Percentiles rank a stretch among this genome's conserved stretches.
Conservation (phyloP, 2,329 filamentous ascomycete species). For the Sphaerostilbella broomeana region DNA sequence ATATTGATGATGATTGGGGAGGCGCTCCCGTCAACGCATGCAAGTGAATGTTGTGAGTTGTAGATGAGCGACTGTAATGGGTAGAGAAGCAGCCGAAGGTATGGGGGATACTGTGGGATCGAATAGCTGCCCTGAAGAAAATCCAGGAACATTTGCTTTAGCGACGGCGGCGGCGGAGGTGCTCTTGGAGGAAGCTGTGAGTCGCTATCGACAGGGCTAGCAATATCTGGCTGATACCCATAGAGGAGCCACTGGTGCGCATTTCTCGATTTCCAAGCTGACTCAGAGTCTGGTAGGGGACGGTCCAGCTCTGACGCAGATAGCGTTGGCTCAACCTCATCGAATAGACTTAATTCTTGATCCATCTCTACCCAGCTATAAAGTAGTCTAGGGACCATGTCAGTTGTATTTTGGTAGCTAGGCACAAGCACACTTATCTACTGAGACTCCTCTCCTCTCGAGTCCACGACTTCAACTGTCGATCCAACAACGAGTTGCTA, state of each 20-base stretch:
- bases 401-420: neutral
- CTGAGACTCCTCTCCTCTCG: neutral
- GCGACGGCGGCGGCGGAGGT: neutral
- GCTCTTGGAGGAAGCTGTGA: neutral
- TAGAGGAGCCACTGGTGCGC: neutral
- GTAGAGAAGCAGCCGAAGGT: conserved; percentile 31
- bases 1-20: conserved; percentile 38
- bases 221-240: neutral
- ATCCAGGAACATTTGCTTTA: conserved; percentile 4
- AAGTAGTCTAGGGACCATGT: conserved; percentile 45
- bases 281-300: conserved; percentile 55
- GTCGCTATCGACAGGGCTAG: neutral
- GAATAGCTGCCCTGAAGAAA: neutral
- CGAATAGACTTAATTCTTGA: conserved; percentile 62
- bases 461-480: neutral
- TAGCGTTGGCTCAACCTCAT: conserved; percentile 56
- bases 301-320: conserved; percentile 59
- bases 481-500: neutral
- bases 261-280: conserved; percentile 43
- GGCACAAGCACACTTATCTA: neutral
- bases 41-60: neutral
- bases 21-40: conserved; percentile 37
- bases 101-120: neutral
- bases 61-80: conserved; percentile 54
- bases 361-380: conserved; percentile 72